Percentiles rank a stretch among this genome's conserved stretches.
These are phyloP conservation scores for Sanghuangporus baumii DNA, from an alignment of 1,284 basidiomycete species.

Conservation along the genomic window DNA sequence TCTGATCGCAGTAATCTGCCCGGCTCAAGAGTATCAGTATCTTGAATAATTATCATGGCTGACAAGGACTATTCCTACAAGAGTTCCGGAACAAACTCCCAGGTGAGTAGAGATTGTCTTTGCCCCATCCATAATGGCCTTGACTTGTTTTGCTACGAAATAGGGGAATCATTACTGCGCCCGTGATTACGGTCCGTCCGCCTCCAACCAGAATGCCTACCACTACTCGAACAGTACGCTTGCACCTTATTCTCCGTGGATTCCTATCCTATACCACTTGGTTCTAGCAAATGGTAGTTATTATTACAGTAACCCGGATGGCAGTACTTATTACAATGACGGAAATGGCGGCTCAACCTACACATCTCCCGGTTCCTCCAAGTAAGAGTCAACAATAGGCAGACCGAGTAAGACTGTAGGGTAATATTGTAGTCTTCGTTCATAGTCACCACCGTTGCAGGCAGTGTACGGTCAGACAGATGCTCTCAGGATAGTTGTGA, in stretches of 20 bases:
- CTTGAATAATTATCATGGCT: not conserved
- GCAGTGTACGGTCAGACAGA: too few species aligned
- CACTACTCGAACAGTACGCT: constrained; percentile 16
- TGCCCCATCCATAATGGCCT: not conserved
- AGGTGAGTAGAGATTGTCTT: constrained; percentile 1
- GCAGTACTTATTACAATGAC: constrained; percentile 21
- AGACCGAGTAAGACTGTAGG: too few species aligned
- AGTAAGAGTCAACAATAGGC: not conserved
- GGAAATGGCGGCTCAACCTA: constrained; percentile 18
- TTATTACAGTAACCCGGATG: constrained; percentile 21
- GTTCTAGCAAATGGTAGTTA: constrained; percentile 16
- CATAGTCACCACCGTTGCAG: too few species aligned
- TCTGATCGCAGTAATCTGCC: not conserved
- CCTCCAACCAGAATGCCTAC: constrained; percentile 15
- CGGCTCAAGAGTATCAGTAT: not conserved
- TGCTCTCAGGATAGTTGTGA: too few species aligned
- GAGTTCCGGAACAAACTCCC: constrained; percentile 17
- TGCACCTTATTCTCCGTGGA: not conserved
- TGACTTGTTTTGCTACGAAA: too few species aligned
- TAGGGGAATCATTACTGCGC: constrained; percentile 19
- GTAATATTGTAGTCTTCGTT: too few species aligned
- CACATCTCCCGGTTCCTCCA: constrained; percentile 7
- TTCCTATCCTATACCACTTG: not conserved
- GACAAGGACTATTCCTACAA: constrained; percentile 10
- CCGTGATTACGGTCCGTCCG: constrained; percentile 17